Percentiles rank a stretch among this genome's conserved stretches.
Evolutionary conservation across 1,139 yeast species (phyloP).

Genomic region (Debaryomyces singareniensis): DNA sequence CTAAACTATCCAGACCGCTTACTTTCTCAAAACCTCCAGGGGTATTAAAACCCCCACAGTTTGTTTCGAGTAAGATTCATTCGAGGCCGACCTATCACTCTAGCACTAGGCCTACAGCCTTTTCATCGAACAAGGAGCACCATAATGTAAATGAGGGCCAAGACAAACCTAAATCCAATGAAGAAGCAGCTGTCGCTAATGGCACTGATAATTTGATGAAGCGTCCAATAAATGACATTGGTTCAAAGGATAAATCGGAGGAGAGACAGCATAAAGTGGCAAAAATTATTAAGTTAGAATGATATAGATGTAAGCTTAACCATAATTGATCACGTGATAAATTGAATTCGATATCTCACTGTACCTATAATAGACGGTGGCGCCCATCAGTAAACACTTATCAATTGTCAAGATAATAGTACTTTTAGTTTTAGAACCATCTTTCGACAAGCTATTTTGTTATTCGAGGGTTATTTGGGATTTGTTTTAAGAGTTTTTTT

Average conservation of each 20-base stretch:
- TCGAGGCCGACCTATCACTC: conserved; percentile 5
- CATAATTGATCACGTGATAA: no score
- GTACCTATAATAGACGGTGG: no score
- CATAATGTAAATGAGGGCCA: no score
- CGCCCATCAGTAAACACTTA: no score
- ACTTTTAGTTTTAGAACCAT: no score
- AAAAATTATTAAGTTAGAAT: neutral
- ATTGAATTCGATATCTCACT: no score
- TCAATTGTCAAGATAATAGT: no score
- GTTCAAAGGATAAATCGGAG: neutral
- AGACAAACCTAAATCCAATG: neutral
- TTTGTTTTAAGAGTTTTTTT: neutral
- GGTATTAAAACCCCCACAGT: conserved; percentile 27
- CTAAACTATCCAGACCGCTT: conserved; percentile 15
- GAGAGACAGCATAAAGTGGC: neutral
- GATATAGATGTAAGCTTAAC: no score
- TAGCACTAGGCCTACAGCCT: neutral
- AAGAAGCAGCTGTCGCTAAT: neutral
- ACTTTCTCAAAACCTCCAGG: conserved; percentile 18
- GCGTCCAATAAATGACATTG: neutral
- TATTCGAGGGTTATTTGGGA: no score
- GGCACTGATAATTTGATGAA: neutral
- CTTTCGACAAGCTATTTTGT: no score
- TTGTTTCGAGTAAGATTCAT: conserved; percentile 24
- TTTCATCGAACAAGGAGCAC: neutral